Conservation (phyloP, 2,329 filamentous ascomycete species). For the Trichophyton simii region DNA sequence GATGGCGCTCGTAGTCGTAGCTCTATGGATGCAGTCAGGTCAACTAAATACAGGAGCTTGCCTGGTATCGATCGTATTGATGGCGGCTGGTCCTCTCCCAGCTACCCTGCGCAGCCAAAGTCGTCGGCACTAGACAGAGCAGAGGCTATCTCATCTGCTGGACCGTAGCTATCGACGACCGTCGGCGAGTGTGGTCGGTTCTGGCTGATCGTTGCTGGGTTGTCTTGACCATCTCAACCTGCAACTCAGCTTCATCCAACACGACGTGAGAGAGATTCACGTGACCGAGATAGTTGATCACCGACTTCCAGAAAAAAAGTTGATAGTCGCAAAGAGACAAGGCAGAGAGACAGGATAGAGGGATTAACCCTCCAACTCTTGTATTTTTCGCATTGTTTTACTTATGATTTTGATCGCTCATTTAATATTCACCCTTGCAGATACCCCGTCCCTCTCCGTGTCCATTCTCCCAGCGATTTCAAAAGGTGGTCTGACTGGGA, state of each 20-base stretch:
- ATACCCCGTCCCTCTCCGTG: not conserved
- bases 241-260: no score
- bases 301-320: no score
- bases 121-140: not conserved
- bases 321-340: no score
- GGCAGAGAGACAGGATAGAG: not conserved
- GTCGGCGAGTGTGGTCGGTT: not conserved
- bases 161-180: not conserved
- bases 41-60: not conserved
- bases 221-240: no score
- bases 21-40: not conserved
- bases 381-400: not conserved
- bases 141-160: not conserved
- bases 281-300: no score
- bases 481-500: not conserved
- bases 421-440: not conserved
- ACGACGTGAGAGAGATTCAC: no score
- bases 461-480: not conserved
- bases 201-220: no score
- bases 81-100: not conserved
- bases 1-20: not conserved
- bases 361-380: not conserved
- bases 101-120: not conserved
- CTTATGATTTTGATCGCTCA: not conserved
- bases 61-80: constrained; percentile 1